phyloP scores from a whole-genome alignment of 108 stramenopile genomes.

The Nitzschia inconspicua region DNA sequence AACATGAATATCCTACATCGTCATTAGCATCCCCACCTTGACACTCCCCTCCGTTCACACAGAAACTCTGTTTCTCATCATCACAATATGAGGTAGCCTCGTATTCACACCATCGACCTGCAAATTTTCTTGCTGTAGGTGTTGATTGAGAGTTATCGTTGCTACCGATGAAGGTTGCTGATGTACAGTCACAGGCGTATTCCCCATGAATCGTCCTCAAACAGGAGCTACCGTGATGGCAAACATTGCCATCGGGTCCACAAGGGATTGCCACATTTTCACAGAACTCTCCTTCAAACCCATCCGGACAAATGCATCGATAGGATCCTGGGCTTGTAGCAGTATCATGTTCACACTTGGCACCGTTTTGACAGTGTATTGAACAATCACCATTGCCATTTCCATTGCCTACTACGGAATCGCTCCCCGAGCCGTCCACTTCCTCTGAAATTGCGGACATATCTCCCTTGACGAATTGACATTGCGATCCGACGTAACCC shows the following conservation, averaged over 20 bases:
- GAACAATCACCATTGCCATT: no score
- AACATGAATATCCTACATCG: no score
- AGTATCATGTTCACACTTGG: no score
- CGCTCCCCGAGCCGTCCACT: no score
- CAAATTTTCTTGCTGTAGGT: conserved; percentile 7
- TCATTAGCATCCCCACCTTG: no score
- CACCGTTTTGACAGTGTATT: no score
- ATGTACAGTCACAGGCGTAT: conserved; percentile 8
- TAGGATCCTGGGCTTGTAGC: no score
- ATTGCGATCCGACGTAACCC: no score
- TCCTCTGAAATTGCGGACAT: no score
- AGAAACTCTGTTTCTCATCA: conserved; percentile 12
- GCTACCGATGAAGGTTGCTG: no score
- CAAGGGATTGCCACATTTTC: conserved; percentile 7
- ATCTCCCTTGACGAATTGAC: no score
- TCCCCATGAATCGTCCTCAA: not conserved
- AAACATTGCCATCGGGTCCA: conserved; percentile 3
- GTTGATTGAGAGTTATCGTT: not conserved
- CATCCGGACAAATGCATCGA: conserved; percentile 8
- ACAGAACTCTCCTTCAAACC: conserved; percentile 11
- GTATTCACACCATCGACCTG: conserved; percentile 13
- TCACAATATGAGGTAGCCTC: conserved; percentile 17
- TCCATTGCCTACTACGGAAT: no score
- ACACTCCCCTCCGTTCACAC: conserved; percentile 22
- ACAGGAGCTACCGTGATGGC: conserved; percentile 20